Percentiles rank a stretch among this genome's conserved stretches.
phyloP scores from a whole-genome alignment of 495 filamentous ascomycete species.

The Parmelia sp. region DNA sequence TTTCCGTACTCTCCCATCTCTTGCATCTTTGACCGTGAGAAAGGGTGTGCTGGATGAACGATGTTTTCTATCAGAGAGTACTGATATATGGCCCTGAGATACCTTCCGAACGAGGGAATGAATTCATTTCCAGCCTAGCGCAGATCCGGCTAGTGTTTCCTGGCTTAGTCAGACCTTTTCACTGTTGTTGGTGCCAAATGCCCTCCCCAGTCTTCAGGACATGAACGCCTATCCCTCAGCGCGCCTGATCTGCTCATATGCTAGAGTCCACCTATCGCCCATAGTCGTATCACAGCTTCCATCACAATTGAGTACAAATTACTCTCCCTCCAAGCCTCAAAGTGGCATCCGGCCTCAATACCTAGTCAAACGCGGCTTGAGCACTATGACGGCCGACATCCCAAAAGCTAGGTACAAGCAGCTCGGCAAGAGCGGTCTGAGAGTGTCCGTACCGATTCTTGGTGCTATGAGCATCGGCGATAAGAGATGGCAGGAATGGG shows the following conservation, averaged over 20 bases:
- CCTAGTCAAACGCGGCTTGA: neutral
- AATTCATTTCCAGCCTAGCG: too few species aligned
- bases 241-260: neutral
- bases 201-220: neutral
- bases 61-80: too few species aligned
- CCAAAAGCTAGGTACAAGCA: constrained; percentile 36
- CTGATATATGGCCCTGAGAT: too few species aligned
- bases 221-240: neutral
- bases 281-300: neutral
- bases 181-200: neutral
- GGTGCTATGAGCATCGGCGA: constrained; percentile 44
- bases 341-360: neutral
- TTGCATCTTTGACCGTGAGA: too few species aligned
- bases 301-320: neutral
- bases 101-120: too few species aligned
- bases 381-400: constrained; percentile 10
- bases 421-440: constrained; percentile 39
- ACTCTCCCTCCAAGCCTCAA: neutral
- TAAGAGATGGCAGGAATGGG: constrained; percentile 39
- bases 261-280: neutral
- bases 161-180: too few species aligned
- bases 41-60: too few species aligned
- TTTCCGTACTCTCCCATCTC: too few species aligned
- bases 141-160: too few species aligned
- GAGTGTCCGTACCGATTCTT: constrained; percentile 43